Evolutionary conservation across 352 stramenopile species (phyloP), one percentile per base, ranked within the genome.

Genomic region (Thalassiosira hispida): DNA sequence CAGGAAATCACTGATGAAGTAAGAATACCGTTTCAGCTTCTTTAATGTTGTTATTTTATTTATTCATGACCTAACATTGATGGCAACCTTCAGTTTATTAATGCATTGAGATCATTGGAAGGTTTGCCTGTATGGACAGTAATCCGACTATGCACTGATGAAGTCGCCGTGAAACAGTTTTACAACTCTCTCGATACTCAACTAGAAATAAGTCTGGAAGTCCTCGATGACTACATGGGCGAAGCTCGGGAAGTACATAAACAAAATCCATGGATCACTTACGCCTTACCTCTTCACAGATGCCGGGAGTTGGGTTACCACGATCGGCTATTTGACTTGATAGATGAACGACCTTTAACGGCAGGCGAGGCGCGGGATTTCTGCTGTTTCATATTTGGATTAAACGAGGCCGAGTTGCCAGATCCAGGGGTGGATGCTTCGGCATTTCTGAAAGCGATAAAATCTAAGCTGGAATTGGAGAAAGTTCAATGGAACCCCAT

Each of bases 121-220:
- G 78, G 76, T 23, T 71, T 95, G 8, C 90, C 90, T 1, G 69
- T 91, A 27, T 94, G 89, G 82, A 53, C 94, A 22, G 83, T 94
- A 27, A 77, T 95, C 23, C 73, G 90, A 31, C 68, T 95, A 16
- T 95, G 90, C 72, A 95, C 91, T 1, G 90, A 95, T 71, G 88
- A 95, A 65, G 81, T 91, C 27, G 20, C 62, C 8, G 81, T 95
- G 5, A 82, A 90, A 14, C 44, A 93, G 1, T 95, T 92, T 77
- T 95, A 91, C 73, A 94, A 94, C 72, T 66, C 71, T 22, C 74
- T 95, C 8, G 91, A 95, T 74, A 51, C 80, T 33, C 55, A 92
- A 64, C 73, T 95, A 9, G 89, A 93, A 72, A 22, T 93, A 12
- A 72, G 64, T 42, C 63, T 95, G 25, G 91, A 95, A 78, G 87